Evolutionary conservation across 768 basidiomycete genomes (phyloP).

Genomic region (Suillus subluteus): DNA sequence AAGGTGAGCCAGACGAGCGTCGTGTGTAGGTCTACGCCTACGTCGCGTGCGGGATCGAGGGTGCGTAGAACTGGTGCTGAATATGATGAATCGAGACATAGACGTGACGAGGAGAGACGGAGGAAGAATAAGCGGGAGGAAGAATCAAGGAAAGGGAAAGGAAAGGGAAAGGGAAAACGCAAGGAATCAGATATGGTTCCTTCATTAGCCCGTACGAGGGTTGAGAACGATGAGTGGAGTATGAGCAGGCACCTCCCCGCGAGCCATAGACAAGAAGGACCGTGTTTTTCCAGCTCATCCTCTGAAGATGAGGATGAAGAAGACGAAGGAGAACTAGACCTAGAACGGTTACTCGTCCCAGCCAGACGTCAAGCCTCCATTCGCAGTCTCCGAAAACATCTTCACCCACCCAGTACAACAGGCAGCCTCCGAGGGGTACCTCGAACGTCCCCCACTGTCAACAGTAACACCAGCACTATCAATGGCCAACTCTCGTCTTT

Average conservation of each 20-base stretch:
- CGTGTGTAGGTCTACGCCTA: constrained; percentile 71
- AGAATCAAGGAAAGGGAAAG: constrained; percentile 24
- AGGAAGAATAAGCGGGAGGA: constrained; percentile 22
- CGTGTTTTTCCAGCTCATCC: constrained; percentile 27
- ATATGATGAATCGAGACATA: constrained; percentile 18
- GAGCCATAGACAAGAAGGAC: constrained; percentile 11
- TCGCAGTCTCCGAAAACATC: constrained; percentile 67
- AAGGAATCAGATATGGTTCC: constrained; percentile 50
- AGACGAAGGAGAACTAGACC: constrained; percentile 61
- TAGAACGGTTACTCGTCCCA: constrained; percentile 69
- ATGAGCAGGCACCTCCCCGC: constrained; percentile 35
- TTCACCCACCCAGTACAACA: constrained; percentile 35
- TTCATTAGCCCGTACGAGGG: constrained; percentile 60
- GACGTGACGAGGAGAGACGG: constrained; percentile 25
- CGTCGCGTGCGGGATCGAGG: constrained; percentile 59
- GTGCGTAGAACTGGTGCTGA: constrained; percentile 32
- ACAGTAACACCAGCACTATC: neutral
- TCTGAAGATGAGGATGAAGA: constrained; percentile 44
- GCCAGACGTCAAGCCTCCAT: constrained; percentile 77
- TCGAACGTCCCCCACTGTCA: constrained; percentile 20
- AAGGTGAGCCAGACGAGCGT: constrained; percentile 58
- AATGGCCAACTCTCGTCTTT: constrained; percentile 24
- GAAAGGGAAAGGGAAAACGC: constrained; percentile 33
- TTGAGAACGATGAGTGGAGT: constrained; percentile 61
- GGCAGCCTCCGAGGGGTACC: constrained; percentile 19